phyloP scores from a whole-genome alignment of 495 filamentous ascomycete genomes.

The Tirmania nivea region DNA sequence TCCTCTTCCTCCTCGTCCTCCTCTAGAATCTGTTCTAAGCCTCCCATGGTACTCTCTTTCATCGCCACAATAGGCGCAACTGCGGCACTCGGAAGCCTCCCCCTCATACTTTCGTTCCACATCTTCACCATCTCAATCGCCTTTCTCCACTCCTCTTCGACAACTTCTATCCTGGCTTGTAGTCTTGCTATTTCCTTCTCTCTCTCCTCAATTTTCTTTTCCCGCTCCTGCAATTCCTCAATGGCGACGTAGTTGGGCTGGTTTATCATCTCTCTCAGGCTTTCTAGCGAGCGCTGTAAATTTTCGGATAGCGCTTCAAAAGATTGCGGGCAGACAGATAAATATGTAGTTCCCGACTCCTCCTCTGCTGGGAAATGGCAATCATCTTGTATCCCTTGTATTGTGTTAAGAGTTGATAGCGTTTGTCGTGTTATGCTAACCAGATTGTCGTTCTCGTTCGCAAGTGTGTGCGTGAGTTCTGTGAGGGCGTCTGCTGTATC shows the following conservation, averaged over 20 bases:
- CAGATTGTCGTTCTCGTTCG: constrained; percentile 81
- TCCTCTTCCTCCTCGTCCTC: constrained; percentile 4
- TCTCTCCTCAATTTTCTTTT: constrained; percentile 11
- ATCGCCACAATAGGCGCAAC: not conserved
- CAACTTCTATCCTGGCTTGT: constrained; percentile 67
- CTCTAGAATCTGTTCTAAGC: constrained; percentile 7
- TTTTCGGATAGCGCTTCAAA: constrained; percentile 53
- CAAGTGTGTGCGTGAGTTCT: constrained; percentile 62
- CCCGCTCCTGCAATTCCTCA: constrained; percentile 27
- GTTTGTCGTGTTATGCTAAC: constrained; percentile 51
- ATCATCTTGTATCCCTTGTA: constrained; percentile 49
- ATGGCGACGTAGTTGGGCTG: constrained; percentile 91
- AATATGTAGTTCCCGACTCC: constrained; percentile 21
- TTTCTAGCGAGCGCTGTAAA: constrained; percentile 51
- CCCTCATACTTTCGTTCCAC: constrained; percentile 67
- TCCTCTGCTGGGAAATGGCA: constrained; percentile 26
- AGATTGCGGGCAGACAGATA: constrained; percentile 29
- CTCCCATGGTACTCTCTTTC: not conserved
- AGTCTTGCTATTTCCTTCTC: constrained; percentile 48
- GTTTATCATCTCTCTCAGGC: constrained; percentile 61
- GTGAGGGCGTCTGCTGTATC: constrained; percentile 90
- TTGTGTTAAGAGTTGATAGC: constrained; percentile 45
- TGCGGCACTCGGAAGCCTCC: constrained; percentile 26
- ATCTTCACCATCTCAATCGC: constrained; percentile 76
- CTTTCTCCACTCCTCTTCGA: constrained; percentile 78